A percentile compares a stretch with the other conserved stretches of the same genome.
These are phyloP conservation scores for Thinopyrum elongatum DNA, from an alignment of 176 grass and related monocot species.

Conservation along the genomic window DNA sequence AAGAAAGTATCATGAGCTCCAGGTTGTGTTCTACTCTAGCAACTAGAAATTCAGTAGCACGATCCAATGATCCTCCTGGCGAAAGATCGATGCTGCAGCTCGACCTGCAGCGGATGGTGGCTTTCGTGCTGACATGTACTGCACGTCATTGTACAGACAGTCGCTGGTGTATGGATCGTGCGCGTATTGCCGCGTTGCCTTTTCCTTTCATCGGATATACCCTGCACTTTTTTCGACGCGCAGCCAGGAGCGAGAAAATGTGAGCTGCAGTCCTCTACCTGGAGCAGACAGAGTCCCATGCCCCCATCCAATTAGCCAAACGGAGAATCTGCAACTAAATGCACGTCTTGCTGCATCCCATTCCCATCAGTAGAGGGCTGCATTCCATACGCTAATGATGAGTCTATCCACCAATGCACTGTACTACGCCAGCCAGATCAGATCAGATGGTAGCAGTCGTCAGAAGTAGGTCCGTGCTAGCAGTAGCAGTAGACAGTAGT, in stretches of 20 bases:
- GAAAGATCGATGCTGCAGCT: too few species aligned
- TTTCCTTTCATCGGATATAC: constrained; percentile 35
- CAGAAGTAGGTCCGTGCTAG: background rate
- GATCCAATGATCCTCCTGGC: too few species aligned
- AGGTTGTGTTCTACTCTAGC: constrained; percentile 12
- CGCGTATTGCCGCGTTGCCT: constrained; percentile 1
- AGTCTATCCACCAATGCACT: background rate
- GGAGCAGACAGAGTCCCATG: background rate
- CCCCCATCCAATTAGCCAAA: background rate
- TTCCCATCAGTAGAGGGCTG: too few species aligned
- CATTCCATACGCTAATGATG: background rate
- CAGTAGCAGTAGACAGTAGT: background rate
- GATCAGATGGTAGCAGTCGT: background rate
- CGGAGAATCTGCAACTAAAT: constrained; percentile 1
- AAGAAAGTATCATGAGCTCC: background rate
- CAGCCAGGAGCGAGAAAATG: constrained; percentile 16
- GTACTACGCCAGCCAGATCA: background rate
- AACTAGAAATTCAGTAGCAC: too few species aligned
- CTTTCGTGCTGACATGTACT: constrained; percentile 22
- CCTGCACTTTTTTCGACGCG: background rate
- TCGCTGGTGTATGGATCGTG: background rate
- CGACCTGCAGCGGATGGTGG: background rate
- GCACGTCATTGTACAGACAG: background rate
- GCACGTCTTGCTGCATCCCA: background rate
- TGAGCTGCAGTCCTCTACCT: constrained; percentile 8